Evolutionary conservation across 2,329 filamentous ascomycete genomes (phyloP).

Genomic region (Monilinia laxa): DNA sequence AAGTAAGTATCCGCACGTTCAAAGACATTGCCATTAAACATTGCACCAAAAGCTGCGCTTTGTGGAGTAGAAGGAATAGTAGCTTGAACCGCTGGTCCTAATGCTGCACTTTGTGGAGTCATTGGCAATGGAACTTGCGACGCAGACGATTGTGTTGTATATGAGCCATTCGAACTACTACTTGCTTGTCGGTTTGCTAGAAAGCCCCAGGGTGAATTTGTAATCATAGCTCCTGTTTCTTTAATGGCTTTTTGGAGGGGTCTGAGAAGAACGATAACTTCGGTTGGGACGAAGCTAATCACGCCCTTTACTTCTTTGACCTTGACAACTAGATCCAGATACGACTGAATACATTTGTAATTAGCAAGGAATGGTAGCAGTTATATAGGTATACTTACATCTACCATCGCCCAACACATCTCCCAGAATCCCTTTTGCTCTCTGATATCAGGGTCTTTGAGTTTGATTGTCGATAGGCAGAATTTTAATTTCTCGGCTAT

Average conservation of each 20-base stretch:
- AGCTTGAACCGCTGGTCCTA: slow-evolving; percentile 86
- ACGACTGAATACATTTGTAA: slow-evolving; percentile 48
- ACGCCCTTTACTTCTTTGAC: slow-evolving; percentile 54
- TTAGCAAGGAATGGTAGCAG: slow-evolving; percentile 30
- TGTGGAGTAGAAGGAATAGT: slow-evolving; percentile 73
- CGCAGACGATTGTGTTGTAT: slow-evolving; percentile 42
- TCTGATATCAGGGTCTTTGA: slow-evolving; percentile 78
- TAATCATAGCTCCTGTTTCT: slow-evolving; percentile 73
- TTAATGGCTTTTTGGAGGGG: slow-evolving; percentile 82
- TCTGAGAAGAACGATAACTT: slow-evolving; percentile 71
- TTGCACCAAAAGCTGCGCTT: slow-evolving; percentile 35
- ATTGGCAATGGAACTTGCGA: slow-evolving; percentile 67
- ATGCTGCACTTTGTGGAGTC: slow-evolving; percentile 83
- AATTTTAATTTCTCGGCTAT: slow-evolving; percentile 71
- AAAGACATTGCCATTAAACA: slow-evolving; percentile 39
- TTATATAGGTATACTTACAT: slow-evolving; percentile 37
- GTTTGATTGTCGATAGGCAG: slow-evolving; percentile 74
- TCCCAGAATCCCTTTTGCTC: slow-evolving; percentile 62
- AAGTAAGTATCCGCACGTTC: slow-evolving; percentile 40
- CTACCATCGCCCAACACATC: slow-evolving; percentile 72
- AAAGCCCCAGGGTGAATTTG: slow-evolving; percentile 61
- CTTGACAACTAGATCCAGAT: slow-evolving; percentile 63
- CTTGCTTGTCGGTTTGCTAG: slow-evolving; percentile 41
- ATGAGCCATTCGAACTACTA: slow-evolving; percentile 32
- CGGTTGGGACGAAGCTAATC: slow-evolving; percentile 54